phyloP scores from a whole-genome alignment of 1,139 yeast genomes.

The Debaryomyces coudertii region DNA sequence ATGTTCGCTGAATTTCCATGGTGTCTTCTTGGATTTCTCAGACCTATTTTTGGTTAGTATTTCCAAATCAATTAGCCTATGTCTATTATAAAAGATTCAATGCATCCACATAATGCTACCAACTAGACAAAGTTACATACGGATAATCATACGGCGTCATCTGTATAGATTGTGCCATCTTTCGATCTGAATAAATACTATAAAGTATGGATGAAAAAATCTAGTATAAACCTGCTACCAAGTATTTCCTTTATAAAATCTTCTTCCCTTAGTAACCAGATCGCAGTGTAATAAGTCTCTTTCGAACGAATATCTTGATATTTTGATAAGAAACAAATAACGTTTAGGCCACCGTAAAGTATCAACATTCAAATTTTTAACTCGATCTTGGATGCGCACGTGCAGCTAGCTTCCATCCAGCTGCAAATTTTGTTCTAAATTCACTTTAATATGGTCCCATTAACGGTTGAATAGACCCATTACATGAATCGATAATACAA shows the following conservation, averaged over 20 bases:
- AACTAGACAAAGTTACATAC: slow-evolving; percentile 8
- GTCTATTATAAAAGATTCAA: too few species aligned
- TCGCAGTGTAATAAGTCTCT: not conserved
- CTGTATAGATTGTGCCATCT: slow-evolving; percentile 12
- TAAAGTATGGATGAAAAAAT: not conserved
- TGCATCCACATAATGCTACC: not conserved
- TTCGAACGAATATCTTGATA: not conserved
- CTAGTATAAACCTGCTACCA: not conserved
- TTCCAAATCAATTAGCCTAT: not conserved
- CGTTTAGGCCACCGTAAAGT: not conserved
- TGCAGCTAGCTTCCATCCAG: not conserved
- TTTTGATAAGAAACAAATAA: not conserved
- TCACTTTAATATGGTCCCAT: not conserved
- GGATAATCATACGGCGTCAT: slow-evolving; percentile 15
- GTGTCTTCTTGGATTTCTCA: slow-evolving; percentile 1
- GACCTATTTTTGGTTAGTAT: slow-evolving; percentile 6
- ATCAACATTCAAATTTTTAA: slow-evolving; percentile 3
- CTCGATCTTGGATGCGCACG: not conserved
- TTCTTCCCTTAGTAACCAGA: not conserved
- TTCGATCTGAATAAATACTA: not conserved
- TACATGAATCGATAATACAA: too few species aligned
- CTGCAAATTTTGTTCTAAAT: not conserved
- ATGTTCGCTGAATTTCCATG: slow-evolving; percentile 1
- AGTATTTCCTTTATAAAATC: not conserved
- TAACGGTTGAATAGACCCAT: not conserved